Percentiles rank a stretch among this genome's conserved stretches.
Conservation (phyloP, 129 eudicot species). For the Scalesia atractyloides region DNA sequence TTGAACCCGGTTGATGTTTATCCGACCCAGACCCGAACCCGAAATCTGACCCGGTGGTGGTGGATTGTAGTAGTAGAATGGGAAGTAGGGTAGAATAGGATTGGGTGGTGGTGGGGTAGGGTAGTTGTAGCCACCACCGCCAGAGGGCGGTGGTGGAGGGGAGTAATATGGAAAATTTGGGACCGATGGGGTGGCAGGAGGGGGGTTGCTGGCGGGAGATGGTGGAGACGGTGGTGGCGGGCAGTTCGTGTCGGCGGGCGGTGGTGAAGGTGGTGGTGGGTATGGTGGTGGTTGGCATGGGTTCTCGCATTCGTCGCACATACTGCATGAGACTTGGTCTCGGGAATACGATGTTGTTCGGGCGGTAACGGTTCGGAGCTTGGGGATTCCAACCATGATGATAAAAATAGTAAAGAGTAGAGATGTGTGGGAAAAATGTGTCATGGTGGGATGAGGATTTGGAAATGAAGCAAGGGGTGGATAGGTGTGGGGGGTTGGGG, state of each 20-base stretch:
- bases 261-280: constrained; percentile 51
- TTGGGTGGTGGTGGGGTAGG: constrained; percentile 10
- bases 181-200: constrained; percentile 40
- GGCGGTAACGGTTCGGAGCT: constrained; percentile 26
- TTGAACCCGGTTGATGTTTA: constrained; percentile 7
- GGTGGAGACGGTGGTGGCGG: constrained; percentile 57
- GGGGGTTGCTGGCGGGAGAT: constrained; percentile 11
- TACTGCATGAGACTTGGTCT: constrained; percentile 66
- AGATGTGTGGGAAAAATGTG: neutral
- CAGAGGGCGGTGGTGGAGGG: constrained; percentile 35
- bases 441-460: constrained; percentile 24
- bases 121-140: constrained; percentile 8
- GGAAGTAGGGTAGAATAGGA: constrained; percentile 26
- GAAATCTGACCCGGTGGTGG: constrained; percentile 38
- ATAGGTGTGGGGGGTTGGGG: neutral
- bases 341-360: constrained; percentile 30
- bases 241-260: constrained; percentile 26
- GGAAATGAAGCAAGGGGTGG: constrained; percentile 7
- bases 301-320: constrained; percentile 72
- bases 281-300: constrained; percentile 66
- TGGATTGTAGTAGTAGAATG: constrained; percentile 57
- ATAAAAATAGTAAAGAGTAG: constrained; percentile 17
- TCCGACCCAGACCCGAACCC: constrained; percentile 16
- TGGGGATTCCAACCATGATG: constrained; percentile 12
- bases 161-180: constrained; percentile 41